Evolutionary conservation across 495 filamentous ascomycete species (phyloP).

Genomic region (Penicillium coffeae): DNA sequence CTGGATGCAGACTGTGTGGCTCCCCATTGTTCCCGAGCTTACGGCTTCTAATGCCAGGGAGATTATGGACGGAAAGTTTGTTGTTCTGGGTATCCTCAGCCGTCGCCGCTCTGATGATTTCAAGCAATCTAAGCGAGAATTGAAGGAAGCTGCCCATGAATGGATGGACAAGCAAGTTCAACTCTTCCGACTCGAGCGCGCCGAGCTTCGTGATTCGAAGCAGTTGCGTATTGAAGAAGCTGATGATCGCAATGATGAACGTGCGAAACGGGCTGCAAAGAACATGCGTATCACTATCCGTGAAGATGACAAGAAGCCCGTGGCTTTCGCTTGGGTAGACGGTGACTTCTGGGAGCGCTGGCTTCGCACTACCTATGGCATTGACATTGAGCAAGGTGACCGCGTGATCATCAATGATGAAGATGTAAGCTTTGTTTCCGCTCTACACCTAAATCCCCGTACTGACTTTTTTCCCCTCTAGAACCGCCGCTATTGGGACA

Average conservation of each 20-base stretch:
- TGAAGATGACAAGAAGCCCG: constrained; percentile 78
- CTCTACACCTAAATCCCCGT: neutral
- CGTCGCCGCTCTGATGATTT: constrained; percentile 78
- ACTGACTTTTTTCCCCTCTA: constrained; percentile 43
- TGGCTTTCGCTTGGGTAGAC: constrained; percentile 98
- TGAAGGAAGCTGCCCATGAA: constrained; percentile 91
- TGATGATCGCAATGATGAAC: constrained; percentile 87
- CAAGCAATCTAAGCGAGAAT: constrained; percentile 71
- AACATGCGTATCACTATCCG: constrained; percentile 87
- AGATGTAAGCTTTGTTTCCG: constrained; percentile 62
- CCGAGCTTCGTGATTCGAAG: constrained; percentile 90
- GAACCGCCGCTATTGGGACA: constrained; percentile 94
- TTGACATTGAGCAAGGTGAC: constrained; percentile 80
- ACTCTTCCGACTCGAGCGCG: constrained; percentile 82
- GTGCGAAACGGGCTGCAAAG: constrained; percentile 83
- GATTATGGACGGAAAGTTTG: constrained; percentile 89
- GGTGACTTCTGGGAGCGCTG: constrained; percentile 96
- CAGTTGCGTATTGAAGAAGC: constrained; percentile 94
- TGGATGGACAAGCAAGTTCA: constrained; percentile 97
- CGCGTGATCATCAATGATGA: constrained; percentile 96
- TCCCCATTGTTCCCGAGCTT: constrained; percentile 95
- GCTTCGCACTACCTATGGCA: constrained; percentile 89
- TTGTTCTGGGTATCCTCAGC: constrained; percentile 86
- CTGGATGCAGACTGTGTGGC: constrained; percentile 96
- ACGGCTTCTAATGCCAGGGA: constrained; percentile 86